A percentile compares a stretch with the other conserved stretches of the same genome.
These are phyloP conservation scores for Mycena vulgaris DNA, from an alignment of 768 basidiomycete genomes.

Conservation along the genomic window DNA sequence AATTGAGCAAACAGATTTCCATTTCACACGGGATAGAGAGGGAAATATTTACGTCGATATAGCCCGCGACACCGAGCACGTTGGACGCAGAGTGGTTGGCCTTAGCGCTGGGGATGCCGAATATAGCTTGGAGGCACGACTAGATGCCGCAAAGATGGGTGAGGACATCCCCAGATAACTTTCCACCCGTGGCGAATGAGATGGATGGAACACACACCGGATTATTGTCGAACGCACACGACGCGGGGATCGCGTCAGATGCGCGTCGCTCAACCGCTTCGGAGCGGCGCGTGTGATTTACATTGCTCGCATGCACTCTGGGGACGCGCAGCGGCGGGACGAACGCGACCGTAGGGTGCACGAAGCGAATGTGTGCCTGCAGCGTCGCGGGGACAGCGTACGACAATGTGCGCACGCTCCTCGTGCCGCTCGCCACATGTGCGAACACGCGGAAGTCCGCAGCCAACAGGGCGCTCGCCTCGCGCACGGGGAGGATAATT, in stretches of 20 bases:
- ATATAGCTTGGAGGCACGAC: constrained; percentile 26
- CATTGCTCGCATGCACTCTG: not conserved
- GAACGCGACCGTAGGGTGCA: constrained; percentile 55
- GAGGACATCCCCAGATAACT: too few relatives aligned
- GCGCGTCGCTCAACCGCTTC: not conserved
- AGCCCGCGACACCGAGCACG: constrained; percentile 50
- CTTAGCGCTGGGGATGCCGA: constrained; percentile 21
- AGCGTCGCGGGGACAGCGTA: constrained; percentile 65
- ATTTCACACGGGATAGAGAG: not conserved
- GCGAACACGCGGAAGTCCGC: constrained; percentile 57
- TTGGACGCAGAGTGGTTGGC: constrained; percentile 38
- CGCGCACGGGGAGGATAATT: constrained; percentile 56
- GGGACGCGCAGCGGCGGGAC: constrained; percentile 9
- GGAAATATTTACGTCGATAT: constrained; percentile 36
- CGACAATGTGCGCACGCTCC: constrained; percentile 59
- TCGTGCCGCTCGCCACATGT: constrained; percentile 53
- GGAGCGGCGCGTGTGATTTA: constrained; percentile 5
- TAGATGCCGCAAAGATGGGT: not conserved
- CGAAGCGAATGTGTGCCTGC: constrained; percentile 59
- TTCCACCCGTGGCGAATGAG: too few relatives aligned
- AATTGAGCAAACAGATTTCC: constrained; percentile 39
- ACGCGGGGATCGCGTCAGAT: constrained; percentile 12
- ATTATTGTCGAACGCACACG: constrained; percentile 9
- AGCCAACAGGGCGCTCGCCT: constrained; percentile 63
- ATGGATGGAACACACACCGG: not conserved